Evolutionary conservation across 163 green algal genomes (phyloP).

Genomic region (Scenedesmus sp.): DNA sequence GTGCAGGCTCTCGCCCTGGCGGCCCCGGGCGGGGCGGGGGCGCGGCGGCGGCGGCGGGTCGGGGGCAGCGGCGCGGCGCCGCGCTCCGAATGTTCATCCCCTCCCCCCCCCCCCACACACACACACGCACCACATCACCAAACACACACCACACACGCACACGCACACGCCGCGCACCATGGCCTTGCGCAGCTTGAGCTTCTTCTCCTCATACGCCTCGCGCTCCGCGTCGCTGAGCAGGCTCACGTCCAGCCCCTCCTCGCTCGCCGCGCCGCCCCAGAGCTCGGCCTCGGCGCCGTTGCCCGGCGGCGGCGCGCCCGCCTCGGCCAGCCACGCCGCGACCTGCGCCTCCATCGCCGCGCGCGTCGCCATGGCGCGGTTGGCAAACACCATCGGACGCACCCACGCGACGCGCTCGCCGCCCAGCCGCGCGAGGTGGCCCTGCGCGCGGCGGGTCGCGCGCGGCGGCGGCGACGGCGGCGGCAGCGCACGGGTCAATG

Average conservation of each 20-base stretch:
- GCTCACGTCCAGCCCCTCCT: slow-evolving; percentile 25
- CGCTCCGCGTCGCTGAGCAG: slow-evolving; percentile 66
- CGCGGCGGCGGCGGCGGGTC: not conserved
- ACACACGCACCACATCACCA: too few species aligned
- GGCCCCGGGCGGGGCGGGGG: not conserved
- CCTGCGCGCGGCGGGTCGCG: slow-evolving; percentile 38
- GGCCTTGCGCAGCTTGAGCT: slow-evolving; percentile 87
- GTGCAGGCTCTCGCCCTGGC: slow-evolving; percentile 67
- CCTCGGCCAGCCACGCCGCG: slow-evolving; percentile 70
- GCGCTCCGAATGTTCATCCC: too few species aligned
- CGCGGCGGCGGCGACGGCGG: too few species aligned
- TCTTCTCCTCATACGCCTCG: slow-evolving; percentile 83
- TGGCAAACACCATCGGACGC: slow-evolving; percentile 80
- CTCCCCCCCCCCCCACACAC: too few species aligned
- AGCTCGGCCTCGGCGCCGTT: slow-evolving; percentile 73
- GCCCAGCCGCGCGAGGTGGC: slow-evolving; percentile 66
- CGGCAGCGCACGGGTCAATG: too few species aligned
- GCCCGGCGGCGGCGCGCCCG: slow-evolving; percentile 74
- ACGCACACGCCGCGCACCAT: slow-evolving; percentile 42
- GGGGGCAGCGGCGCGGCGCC: too few species aligned
- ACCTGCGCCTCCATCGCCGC: slow-evolving; percentile 66
- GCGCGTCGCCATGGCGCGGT: slow-evolving; percentile 78
- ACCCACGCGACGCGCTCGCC: slow-evolving; percentile 68
- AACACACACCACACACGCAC: too few species aligned
- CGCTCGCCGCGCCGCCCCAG: slow-evolving; percentile 57